These are phyloP conservation scores for Cyclospora cayetanensis DNA, from an alignment of 169 alveolate genomes.

Conservation along the genomic window DNA sequence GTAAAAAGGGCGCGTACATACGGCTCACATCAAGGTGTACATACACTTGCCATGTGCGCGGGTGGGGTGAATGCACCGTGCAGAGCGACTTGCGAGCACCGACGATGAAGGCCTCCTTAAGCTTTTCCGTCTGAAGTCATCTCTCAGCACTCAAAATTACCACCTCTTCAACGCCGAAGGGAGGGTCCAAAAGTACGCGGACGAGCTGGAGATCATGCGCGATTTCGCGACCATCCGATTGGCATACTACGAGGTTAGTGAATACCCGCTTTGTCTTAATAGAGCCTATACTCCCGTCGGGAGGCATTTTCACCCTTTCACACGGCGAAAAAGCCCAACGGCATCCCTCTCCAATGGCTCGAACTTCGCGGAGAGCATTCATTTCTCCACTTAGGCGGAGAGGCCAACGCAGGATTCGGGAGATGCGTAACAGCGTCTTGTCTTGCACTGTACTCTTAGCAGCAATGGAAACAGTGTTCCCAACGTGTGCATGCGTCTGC, in stretches of 20 bases:
- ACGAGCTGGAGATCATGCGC: constrained; percentile 92
- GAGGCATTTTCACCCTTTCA: no score
- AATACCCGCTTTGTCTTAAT: no score
- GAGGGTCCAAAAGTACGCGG: constrained; percentile 89
- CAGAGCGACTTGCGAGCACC: constrained; percentile 75
- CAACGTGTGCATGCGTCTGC: neutral
- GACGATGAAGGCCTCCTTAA: constrained; percentile 91
- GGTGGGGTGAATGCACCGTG: neutral
- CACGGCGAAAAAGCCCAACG: no score
- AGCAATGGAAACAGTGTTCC: no score
- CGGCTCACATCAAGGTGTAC: neutral
- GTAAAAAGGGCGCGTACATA: neutral
- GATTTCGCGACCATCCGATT: constrained; percentile 94
- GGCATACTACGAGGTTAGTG: constrained; percentile 90
- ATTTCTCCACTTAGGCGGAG: no score
- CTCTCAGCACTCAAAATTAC: constrained; percentile 92
- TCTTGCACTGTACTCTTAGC: no score
- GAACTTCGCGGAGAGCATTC: no score
- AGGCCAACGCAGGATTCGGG: no score
- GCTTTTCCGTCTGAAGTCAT: constrained; percentile 89
- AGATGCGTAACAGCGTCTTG: no score
- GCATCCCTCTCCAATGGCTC: no score
- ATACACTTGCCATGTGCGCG: no score
- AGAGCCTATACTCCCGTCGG: no score
- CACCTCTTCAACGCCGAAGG: constrained; percentile 94